phyloP scores from a whole-genome alignment of 495 filamentous ascomycete species.

The Aspergillus nidulans region DNA sequence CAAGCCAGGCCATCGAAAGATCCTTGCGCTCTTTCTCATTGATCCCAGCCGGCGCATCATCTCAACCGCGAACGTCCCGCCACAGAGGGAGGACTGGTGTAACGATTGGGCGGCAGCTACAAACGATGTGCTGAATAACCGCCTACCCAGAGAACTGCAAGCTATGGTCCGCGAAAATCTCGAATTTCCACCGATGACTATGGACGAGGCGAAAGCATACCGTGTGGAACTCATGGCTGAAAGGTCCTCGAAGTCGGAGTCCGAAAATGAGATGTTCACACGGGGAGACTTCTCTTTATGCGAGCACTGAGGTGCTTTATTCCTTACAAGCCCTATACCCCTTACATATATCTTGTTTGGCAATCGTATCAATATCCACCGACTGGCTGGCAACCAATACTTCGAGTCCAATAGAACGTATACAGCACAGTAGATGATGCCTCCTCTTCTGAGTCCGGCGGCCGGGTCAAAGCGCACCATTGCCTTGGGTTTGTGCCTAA shows the following conservation, averaged over 20 bases:
- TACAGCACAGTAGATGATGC: too few relatives aligned
- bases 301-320: conserved; percentile 19
- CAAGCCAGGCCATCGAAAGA: conserved; percentile 45
- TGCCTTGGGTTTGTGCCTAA: background rate
- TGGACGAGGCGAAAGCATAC: conserved; percentile 35
- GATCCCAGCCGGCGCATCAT: conserved; percentile 44
- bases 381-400: background rate
- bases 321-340: background rate
- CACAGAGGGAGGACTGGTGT: conserved; percentile 37
- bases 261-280: conserved; percentile 11
- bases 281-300: conserved; percentile 20
- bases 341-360: background rate
- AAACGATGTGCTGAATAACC: conserved; percentile 1
- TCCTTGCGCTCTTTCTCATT: conserved; percentile 52
- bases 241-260: background rate
- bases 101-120: conserved; percentile 4
- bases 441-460: background rate
- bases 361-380: background rate
- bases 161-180: conserved; percentile 31
- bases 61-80: conserved; percentile 50
- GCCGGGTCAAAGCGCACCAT: background rate
- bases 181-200: conserved; percentile 28
- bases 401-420: background rate
- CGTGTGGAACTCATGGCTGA: conserved; percentile 47
- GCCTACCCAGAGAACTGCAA: conserved; percentile 30